phyloP scores from a whole-genome alignment of 345 rosid genomes.

The Arabis alpina region DNA sequence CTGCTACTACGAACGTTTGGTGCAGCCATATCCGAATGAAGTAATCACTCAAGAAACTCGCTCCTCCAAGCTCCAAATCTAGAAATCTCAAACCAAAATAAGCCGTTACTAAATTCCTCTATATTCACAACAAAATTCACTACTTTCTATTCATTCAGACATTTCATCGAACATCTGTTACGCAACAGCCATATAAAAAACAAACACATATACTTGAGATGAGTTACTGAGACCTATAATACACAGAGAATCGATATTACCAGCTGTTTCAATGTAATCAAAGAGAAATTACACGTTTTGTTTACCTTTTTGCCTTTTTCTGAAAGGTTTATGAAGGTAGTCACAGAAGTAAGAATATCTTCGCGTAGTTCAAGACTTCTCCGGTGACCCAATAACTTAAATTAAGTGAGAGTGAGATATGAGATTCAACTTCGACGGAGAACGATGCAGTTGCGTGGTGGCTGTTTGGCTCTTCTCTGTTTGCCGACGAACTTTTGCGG shows the following conservation, averaged over 20 bases:
- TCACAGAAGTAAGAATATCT: conserved; percentile 14
- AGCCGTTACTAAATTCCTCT: not conserved
- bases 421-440: conserved; percentile 3
- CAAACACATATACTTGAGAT: not conserved
- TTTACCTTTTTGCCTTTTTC: not conserved
- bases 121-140: not conserved
- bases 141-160: conserved; percentile 19
- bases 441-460: not conserved
- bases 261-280: not conserved
- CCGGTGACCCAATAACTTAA: not conserved
- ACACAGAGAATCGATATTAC: not conserved
- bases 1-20: conserved; percentile 69
- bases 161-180: conserved; percentile 44
- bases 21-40: conserved; percentile 57
- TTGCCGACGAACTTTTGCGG: conserved; percentile 3
- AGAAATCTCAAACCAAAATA: not conserved
- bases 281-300: conserved; percentile 11
- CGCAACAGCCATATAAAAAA: conserved; percentile 6
- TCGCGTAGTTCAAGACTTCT: conserved; percentile 1
- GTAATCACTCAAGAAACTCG: conserved; percentile 3
- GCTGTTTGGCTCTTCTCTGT: not conserved
- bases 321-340: not conserved
- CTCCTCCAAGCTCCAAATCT: conserved; percentile 24
- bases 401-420: not conserved
- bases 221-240: conserved; percentile 5